Conservation (phyloP, 768 basidiomycete genomes). For the Trametes elegans region DNA sequence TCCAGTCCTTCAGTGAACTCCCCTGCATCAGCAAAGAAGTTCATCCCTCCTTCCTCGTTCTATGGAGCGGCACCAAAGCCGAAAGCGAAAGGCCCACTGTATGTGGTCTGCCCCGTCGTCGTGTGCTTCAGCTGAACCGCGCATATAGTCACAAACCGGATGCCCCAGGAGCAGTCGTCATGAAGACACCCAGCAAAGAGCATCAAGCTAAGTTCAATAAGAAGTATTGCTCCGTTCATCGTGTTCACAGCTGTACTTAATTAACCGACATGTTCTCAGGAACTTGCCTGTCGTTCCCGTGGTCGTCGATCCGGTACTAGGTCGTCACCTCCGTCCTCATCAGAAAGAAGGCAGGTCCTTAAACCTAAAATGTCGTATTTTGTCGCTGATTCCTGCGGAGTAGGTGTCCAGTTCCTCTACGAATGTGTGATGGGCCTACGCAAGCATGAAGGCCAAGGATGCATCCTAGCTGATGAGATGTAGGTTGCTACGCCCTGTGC, state of each 20-base stretch:
- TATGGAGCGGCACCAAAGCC: constrained; percentile 45
- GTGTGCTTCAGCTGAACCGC: neutral
- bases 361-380: neutral
- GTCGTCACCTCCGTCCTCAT: constrained; percentile 76
- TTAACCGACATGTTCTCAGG: constrained; percentile 37
- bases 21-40: constrained; percentile 31
- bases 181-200: constrained; percentile 73
- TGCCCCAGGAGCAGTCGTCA: constrained; percentile 75
- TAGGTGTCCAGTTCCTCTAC: constrained; percentile 87
- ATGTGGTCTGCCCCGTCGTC: constrained; percentile 16
- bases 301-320: constrained; percentile 86
- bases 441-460: constrained; percentile 88
- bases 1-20: constrained; percentile 22
- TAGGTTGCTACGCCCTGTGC: constrained; percentile 28
- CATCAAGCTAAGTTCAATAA: constrained; percentile 69
- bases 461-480: constrained; percentile 98
- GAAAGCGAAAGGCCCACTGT: constrained; percentile 43
- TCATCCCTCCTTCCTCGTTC: constrained; percentile 59
- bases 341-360: constrained; percentile 73
- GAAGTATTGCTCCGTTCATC: constrained; percentile 43
- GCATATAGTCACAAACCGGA: constrained; percentile 69
- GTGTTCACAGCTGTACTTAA: neutral
- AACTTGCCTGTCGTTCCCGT: constrained; percentile 69
- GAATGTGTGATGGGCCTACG: constrained; percentile 94
- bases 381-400: neutral